These are phyloP conservation scores for Diaporthe vexans DNA, from an alignment of 2,329 filamentous ascomycete species.

Conservation along the genomic window DNA sequence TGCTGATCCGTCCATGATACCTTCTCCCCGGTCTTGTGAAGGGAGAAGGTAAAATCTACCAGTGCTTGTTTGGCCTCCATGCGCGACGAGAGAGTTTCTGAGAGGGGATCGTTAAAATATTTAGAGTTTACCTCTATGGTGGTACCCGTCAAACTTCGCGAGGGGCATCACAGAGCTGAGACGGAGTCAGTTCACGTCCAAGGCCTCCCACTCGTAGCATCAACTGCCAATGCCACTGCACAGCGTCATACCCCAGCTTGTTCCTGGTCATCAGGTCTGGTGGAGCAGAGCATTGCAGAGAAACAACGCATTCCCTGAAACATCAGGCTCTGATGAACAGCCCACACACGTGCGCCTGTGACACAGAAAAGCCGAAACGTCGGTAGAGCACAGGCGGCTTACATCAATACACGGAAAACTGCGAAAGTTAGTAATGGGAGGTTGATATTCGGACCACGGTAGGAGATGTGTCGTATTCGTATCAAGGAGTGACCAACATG, in stretches of 20 bases:
- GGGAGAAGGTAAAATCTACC: background rate
- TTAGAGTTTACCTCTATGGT: constrained; percentile 24
- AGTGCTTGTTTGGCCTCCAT: constrained; percentile 7
- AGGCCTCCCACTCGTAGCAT: background rate
- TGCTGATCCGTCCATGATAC: constrained; percentile 1
- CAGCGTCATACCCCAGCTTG: background rate
- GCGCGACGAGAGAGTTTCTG: background rate
- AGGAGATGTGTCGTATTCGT: background rate
- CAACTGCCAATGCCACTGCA: background rate
- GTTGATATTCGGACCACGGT: background rate
- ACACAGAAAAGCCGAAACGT: constrained; percentile 6
- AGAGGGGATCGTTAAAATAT: background rate
- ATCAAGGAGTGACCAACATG: background rate
- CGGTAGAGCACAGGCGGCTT: background rate
- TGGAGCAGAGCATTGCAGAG: background rate
- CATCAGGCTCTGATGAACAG: constrained; percentile 1
- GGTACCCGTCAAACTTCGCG: background rate
- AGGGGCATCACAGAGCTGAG: background rate
- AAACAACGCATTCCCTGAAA: constrained; percentile 20
- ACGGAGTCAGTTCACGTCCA: constrained; percentile 6
- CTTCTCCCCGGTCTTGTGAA: background rate
- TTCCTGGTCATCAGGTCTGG: background rate
- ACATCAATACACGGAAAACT: background rate
- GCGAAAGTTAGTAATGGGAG: background rate
- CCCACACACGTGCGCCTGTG: background rate